Evolutionary conservation across 108 stramenopile genomes (phyloP).

Genomic region (Schizochytrium sp.): DNA sequence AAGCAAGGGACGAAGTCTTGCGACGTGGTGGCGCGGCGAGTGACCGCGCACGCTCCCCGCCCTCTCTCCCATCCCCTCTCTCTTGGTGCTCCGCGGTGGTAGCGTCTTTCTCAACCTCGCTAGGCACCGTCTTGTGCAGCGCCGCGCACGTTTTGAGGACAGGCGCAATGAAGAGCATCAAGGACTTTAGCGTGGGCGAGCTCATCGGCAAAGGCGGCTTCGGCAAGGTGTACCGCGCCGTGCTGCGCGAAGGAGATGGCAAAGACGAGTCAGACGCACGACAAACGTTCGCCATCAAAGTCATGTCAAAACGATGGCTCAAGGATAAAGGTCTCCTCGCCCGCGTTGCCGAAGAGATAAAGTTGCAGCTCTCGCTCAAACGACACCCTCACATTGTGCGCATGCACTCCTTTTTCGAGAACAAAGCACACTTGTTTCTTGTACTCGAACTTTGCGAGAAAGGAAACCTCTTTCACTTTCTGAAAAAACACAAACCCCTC

Average conservation of each 20-base stretch:
- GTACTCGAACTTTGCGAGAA: background rate
- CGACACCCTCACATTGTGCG: background rate
- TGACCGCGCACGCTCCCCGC: too few species aligned
- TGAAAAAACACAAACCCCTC: background rate
- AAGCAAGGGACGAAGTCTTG: too few species aligned
- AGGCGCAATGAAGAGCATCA: background rate
- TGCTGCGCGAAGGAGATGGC: background rate
- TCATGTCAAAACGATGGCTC: slow-evolving; percentile 8
- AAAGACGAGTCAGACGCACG: background rate
- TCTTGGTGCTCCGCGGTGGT: too few species aligned
- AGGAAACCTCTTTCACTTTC: background rate
- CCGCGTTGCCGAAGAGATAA: background rate
- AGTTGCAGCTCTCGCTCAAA: background rate
- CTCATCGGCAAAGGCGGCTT: background rate
- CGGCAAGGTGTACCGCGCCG: background rate
- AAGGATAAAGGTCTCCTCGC: background rate
- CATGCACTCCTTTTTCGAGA: background rate
- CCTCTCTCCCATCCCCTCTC: too few species aligned
- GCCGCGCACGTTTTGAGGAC: too few species aligned
- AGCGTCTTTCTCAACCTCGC: too few species aligned
- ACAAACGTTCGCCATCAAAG: background rate
- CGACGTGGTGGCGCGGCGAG: too few species aligned
- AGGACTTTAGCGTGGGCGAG: slow-evolving; percentile 6
- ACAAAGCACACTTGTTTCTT: background rate
- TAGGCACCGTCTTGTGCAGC: too few species aligned